Conservation (phyloP, 176 grass and related monocot genomes). For the Aegilops bicornis region DNA sequence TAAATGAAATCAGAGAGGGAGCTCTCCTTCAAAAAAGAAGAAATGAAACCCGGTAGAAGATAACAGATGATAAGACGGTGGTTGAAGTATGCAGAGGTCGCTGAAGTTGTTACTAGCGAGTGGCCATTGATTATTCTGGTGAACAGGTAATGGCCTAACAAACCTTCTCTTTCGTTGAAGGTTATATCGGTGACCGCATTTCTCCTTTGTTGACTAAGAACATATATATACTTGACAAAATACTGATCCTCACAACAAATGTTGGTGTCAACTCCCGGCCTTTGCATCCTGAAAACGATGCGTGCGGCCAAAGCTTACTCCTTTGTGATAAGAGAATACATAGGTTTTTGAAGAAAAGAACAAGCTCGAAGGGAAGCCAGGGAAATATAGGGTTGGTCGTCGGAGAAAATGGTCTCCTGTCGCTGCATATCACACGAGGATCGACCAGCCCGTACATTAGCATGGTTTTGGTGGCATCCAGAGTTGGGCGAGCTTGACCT, state of each 20-base stretch:
- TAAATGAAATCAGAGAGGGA: too few relatives aligned
- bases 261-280: background rate
- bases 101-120: background rate
- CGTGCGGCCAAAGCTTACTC: background rate
- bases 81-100: background rate
- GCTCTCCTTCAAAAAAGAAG: too few relatives aligned
- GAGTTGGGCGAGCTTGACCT: slow-evolving; percentile 84
- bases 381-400: background rate
- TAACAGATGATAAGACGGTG: too few relatives aligned
- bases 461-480: slow-evolving; percentile 39
- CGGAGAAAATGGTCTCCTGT: background rate
- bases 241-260: background rate
- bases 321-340: background rate
- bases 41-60: too few relatives aligned
- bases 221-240: background rate
- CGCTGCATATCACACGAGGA: background rate
- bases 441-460: background rate
- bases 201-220: background rate
- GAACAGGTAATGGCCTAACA: background rate
- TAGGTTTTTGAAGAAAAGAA: background rate
- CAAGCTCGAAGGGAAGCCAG: background rate
- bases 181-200: background rate
- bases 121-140: background rate
- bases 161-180: background rate
- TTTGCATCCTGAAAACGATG: background rate